phyloP scores from a whole-genome alignment of 73 alveolate species.

The Paraurostyla sp. region DNA sequence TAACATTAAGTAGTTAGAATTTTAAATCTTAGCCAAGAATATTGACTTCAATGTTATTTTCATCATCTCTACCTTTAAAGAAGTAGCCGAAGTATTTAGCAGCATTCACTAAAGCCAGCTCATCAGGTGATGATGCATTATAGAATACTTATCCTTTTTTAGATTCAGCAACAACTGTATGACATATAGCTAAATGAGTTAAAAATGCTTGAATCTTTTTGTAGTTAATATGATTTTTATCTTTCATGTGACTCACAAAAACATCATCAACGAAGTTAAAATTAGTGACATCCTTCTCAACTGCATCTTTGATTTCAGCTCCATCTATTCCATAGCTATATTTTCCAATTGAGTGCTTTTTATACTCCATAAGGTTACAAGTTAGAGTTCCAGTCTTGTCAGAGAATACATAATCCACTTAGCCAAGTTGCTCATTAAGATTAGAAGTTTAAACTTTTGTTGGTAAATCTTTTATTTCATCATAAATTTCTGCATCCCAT shows the following conservation, averaged over 20 bases:
- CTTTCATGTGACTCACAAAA: conserved; percentile 74
- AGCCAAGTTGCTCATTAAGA: conserved; percentile 96
- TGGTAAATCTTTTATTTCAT: conserved; percentile 73
- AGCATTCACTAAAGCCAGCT: conserved; percentile 95
- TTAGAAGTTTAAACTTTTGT: conserved; percentile 92
- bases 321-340: conserved; percentile 83
- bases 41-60: conserved; percentile 77
- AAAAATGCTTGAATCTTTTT: conserved; percentile 72
- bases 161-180: conserved; percentile 86
- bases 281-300: conserved; percentile 75
- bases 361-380: conserved; percentile 93
- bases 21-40: conserved; percentile 57
- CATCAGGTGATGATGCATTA: conserved; percentile 97
- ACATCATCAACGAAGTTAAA: conserved; percentile 82
- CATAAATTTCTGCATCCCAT: conserved; percentile 89
- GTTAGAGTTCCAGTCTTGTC: conserved; percentile 98
- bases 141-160: conserved; percentile 75
- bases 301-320: conserved; percentile 30
- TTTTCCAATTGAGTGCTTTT: conserved; percentile 84
- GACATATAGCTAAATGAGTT: conserved; percentile 87
- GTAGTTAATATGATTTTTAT: conserved; percentile 64
- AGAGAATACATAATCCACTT: conserved; percentile 91
- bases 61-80: conserved; percentile 88
- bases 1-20: conserved; percentile 82
- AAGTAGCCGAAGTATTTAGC: conserved; percentile 87